A percentile compares a stretch with the other conserved stretches of the same genome.
Conservation (phyloP, 2,329 filamentous ascomycete genomes). For the Fusarium buxicola region DNA sequence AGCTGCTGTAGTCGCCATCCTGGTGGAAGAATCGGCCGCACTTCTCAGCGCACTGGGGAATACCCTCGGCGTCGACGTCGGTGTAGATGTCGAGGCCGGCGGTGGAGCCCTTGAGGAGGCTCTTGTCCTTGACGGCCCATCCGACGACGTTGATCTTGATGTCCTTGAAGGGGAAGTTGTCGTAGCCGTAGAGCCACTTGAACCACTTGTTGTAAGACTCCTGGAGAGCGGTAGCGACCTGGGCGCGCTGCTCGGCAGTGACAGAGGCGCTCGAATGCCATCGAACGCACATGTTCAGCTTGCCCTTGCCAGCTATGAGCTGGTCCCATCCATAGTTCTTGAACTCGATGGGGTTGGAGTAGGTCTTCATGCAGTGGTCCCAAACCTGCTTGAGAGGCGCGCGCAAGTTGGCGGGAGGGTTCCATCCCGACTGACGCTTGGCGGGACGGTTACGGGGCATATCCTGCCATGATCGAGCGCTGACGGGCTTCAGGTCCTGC, state of each 20-base stretch:
- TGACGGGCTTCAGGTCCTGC: constrained; percentile 36
- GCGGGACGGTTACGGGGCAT: constrained; percentile 40
- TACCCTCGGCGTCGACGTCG: constrained; percentile 52
- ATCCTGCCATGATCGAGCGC: constrained; percentile 20
- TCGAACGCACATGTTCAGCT: constrained; percentile 53
- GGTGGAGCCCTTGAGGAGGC: constrained; percentile 53
- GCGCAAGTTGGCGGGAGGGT: constrained; percentile 44
- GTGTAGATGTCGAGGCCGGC: constrained; percentile 56
- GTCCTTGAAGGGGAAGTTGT: constrained; percentile 56
- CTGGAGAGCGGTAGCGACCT: constrained; percentile 51
- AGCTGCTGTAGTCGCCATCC: constrained; percentile 55
- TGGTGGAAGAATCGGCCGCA: constrained; percentile 61
- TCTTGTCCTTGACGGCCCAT: constrained; percentile 55
- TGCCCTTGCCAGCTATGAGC: constrained; percentile 48
- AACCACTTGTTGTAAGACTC: constrained; percentile 56
- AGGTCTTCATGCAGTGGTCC: constrained; percentile 47
- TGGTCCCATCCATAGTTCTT: constrained; percentile 53
- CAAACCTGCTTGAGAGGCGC: constrained; percentile 47
- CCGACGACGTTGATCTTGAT: constrained; percentile 56
- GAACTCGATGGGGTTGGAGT: constrained; percentile 43
- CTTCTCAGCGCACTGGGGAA: constrained; percentile 54
- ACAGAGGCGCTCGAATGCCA: constrained; percentile 56
- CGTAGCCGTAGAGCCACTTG: constrained; percentile 56
- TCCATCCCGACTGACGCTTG: constrained; percentile 47
- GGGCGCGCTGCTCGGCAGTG: constrained; percentile 52